Evolutionary conservation across 164 flowering plant genomes (phyloP), one percentile per base, ranked within the genome.

Genomic region (Annona squamosa): DNA sequence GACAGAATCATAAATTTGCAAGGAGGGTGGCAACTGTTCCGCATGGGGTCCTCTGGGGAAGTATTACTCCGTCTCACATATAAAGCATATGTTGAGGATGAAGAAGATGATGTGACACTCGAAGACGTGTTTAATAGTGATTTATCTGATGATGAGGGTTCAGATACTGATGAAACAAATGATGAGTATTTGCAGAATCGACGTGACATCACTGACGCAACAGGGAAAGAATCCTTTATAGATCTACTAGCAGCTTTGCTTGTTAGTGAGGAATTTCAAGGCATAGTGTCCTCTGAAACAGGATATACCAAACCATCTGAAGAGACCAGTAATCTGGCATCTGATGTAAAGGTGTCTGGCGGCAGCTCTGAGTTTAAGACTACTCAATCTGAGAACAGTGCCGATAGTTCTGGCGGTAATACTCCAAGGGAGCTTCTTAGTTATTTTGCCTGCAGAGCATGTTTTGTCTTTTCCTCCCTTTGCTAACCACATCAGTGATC

Each of bases 1-100:
- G 98, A 92, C 79, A 89, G 84, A 75, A 86, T 91, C 63, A 91
- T 91, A 68, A 82, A 57, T 19, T 82, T 95, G 74, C 81, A 71
- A 81, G 87, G 94, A 74, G 94, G 97, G 56, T 91, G 97, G 98
- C 87, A 90, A 71, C 72, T 85, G 48, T 82, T 93, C 68, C 75
- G 84, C 64, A 87, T 80, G 71, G 82, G 88, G n/a, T 81, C 87
- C 74, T 79, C 85, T 67, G 99, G 99, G 68, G 97, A 95, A 80
- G 80, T 95, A 71, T 79, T 95, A 59, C 87, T 95, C 74, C 87
- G 99, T 26, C 77, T 95, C 67, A 95, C 99, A 67, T 93, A 93
- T 77, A 93, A 93, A 84, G 98, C 96, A 70, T 93, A 93, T 79
- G 99, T 95, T 16, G 98, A 93, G 84, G 99, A 95, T 79, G 99